These are phyloP conservation scores for Alternaria sp. DNA, from an alignment of 2,329 filamentous ascomycete species.

Conservation along the genomic window DNA sequence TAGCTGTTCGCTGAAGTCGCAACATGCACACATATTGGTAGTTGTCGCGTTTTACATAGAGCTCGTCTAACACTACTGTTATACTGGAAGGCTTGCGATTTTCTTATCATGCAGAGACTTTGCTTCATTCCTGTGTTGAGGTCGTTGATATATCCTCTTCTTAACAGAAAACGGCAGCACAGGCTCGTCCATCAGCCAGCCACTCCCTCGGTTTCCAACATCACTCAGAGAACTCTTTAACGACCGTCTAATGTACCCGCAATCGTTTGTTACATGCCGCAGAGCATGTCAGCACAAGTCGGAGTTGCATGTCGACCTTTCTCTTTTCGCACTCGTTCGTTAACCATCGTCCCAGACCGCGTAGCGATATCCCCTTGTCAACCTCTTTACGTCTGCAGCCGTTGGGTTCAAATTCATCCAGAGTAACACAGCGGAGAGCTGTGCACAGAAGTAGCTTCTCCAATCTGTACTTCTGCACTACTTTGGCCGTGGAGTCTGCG, in stretches of 20 bases:
- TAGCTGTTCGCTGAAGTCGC: neutral
- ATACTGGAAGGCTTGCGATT: neutral
- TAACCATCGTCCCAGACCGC: neutral
- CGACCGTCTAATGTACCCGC: neutral
- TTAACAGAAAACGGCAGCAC: neutral
- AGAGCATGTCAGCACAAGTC: too few species aligned
- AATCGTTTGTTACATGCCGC: too few species aligned
- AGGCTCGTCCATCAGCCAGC: neutral
- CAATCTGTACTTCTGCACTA: neutral
- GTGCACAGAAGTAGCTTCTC: neutral
- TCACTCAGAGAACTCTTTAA: neutral
- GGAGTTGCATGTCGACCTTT: neutral
- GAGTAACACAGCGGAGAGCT: neutral
- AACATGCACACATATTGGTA: too few species aligned
- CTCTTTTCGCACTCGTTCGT: neutral
- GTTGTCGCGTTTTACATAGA: neutral
- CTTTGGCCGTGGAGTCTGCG: neutral
- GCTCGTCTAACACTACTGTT: too few species aligned
- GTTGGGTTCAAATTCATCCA: neutral
- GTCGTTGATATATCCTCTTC: neutral
- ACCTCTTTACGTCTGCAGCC: neutral
- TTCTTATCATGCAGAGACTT: neutral
- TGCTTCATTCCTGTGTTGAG: neutral
- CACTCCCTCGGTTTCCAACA: neutral
- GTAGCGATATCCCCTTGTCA: neutral